A percentile compares a stretch with the other conserved stretches of the same genome.
phyloP scores from a whole-genome alignment of 805 yeast species.

The Nakazawaea holstii region DNA sequence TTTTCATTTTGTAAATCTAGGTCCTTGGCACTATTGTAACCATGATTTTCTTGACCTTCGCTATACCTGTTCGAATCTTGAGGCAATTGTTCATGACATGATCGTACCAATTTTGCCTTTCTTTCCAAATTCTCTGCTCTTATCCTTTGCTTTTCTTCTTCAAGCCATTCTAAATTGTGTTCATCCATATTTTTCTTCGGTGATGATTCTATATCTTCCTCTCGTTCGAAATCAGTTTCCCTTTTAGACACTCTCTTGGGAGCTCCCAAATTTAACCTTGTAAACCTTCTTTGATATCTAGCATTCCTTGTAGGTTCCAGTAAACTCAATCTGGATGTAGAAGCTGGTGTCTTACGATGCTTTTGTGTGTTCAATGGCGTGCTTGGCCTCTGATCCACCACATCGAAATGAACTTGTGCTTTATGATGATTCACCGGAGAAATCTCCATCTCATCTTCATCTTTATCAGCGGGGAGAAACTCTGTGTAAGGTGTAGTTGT shows the following conservation, averaged over 20 bases:
- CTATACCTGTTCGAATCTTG: too few species aligned
- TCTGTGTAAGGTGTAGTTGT: conserved; percentile 2
- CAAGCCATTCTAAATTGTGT: background rate
- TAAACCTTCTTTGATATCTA: conserved; percentile 28
- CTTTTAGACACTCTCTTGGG: conserved; percentile 37
- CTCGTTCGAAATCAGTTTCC: conserved; percentile 17
- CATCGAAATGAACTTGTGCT: background rate
- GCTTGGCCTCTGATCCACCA: background rate
- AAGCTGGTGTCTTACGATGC: background rate
- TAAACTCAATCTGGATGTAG: background rate
- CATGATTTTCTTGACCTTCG: too few species aligned
- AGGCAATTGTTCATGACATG: too few species aligned
- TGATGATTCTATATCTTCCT: background rate
- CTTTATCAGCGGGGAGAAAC: background rate
- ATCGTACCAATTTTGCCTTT: background rate
- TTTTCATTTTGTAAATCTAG: too few species aligned
- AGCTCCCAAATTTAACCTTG: conserved; percentile 37
- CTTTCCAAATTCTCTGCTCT: background rate
- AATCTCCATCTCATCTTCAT: background rate
- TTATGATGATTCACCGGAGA: background rate
- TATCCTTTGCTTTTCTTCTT: background rate
- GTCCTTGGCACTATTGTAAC: background rate
- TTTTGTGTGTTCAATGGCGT: background rate
- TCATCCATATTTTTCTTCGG: background rate
- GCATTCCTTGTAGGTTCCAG: background rate